phyloP scores from a whole-genome alignment of 768 basidiomycete genomes.

The Pluteus cervinus region DNA sequence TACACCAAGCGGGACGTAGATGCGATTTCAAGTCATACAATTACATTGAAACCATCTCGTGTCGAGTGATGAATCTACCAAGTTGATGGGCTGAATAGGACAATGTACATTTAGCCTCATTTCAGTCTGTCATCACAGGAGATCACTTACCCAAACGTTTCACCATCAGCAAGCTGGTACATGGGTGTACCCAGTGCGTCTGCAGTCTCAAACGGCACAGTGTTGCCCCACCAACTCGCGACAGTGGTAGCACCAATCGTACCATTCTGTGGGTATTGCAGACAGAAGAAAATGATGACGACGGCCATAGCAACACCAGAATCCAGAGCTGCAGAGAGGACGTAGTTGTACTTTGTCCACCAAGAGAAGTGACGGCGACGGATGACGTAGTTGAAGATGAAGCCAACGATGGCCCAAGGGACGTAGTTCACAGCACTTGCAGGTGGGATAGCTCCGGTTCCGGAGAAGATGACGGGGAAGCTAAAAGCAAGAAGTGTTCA shows the following conservation, averaged over 20 bases:
- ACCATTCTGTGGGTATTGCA: conserved; percentile 64
- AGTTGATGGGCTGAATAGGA: too few relatives aligned
- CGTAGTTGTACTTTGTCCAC: conserved; percentile 69
- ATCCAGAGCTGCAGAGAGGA: conserved; percentile 68
- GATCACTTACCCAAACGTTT: conserved; percentile 24
- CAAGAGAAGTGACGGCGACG: conserved; percentile 56
- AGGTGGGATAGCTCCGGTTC: conserved; percentile 57
- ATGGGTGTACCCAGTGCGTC: conserved; percentile 33
- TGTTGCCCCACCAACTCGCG: conserved; percentile 72
- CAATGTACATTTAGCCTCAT: too few relatives aligned
- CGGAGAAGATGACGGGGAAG: conserved; percentile 56
- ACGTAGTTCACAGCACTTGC: conserved; percentile 65
- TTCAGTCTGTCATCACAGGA: too few relatives aligned
- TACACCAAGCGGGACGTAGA: too few relatives aligned
- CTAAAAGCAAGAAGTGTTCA: conserved; percentile 14
- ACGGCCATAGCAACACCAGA: conserved; percentile 58
- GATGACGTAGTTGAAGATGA: conserved; percentile 59
- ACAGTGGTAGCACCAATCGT: conserved; percentile 48
- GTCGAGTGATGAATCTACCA: too few relatives aligned
- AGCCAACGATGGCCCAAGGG: conserved; percentile 59
- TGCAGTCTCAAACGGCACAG: conserved; percentile 33
- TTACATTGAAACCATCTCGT: too few relatives aligned
- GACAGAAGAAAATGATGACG: conserved; percentile 49
- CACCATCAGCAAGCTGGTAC: conserved; percentile 20
- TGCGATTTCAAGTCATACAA: too few relatives aligned